Evolutionary conservation across 2,329 filamentous ascomycete genomes (phyloP).

Genomic region (Annulohypoxylon truncatum): DNA sequence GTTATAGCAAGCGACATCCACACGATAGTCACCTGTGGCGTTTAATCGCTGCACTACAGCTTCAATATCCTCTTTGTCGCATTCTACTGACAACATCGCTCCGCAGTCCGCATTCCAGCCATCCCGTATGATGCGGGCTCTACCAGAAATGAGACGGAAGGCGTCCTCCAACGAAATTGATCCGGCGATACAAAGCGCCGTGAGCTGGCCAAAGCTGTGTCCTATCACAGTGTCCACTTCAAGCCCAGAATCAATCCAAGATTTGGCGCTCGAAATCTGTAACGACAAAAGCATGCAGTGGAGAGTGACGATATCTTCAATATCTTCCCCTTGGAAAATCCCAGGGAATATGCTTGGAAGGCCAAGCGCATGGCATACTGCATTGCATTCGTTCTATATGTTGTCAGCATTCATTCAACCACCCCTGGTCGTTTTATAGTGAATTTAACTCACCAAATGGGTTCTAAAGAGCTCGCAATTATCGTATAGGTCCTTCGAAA

Average conservation of each 20-base stretch:
- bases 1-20: conserved; percentile 50
- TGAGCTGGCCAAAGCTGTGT: conserved; percentile 57
- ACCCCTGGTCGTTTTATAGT: not conserved
- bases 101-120: conserved; percentile 52
- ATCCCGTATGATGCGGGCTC: conserved; percentile 48
- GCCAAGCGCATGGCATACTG: not conserved
- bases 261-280: not conserved
- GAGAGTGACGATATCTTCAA: conserved; percentile 6
- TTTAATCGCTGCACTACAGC: not conserved
- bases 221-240: conserved; percentile 49
- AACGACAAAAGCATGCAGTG: conserved; percentile 6
- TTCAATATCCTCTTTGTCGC: conserved; percentile 1
- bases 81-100: conserved; percentile 51
- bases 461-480: not conserved
- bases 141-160: conserved; percentile 43
- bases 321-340: not conserved
- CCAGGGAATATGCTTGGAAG: conserved; percentile 5
- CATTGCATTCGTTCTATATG: not conserved
- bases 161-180: conserved; percentile 48
- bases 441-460: conserved; percentile 1
- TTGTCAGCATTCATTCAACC: not conserved
- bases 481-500: conserved; percentile 9
- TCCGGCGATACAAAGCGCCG: conserved; percentile 52
- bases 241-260: conserved; percentile 53
- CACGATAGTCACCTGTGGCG: not conserved